Evolutionary conservation across 495 filamentous ascomycete genomes (phyloP).

Genomic region (Aspergillus avenaceus): DNA sequence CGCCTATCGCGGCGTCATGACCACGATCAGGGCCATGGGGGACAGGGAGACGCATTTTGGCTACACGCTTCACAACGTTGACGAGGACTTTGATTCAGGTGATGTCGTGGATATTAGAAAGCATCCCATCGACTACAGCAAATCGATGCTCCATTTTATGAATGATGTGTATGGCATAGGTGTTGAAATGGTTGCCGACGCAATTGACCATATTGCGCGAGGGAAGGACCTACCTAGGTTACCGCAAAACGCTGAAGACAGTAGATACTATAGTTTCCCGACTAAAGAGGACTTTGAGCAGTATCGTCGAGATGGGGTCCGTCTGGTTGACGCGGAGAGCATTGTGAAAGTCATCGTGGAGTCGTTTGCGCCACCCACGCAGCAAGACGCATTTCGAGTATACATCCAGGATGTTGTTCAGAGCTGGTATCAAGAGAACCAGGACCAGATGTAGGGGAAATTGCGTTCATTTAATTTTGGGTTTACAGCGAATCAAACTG

Average conservation of each 20-base stretch:
- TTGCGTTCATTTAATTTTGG: too few species aligned
- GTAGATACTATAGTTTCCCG: neutral
- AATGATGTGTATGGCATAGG: neutral
- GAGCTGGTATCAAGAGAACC: slow-evolving; percentile 11
- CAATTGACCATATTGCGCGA: neutral
- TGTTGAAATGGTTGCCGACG: neutral
- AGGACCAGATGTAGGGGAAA: slow-evolving; percentile 31
- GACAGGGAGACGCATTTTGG: neutral
- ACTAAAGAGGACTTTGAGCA: neutral
- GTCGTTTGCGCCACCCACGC: neutral
- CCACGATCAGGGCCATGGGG: neutral
- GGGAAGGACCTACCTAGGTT: neutral
- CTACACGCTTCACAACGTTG: neutral
- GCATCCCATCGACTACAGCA: neutral
- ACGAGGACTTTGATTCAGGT: neutral
- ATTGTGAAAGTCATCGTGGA: slow-evolving; percentile 1
- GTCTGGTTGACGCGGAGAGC: neutral
- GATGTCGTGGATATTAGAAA: neutral
- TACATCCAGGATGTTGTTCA: neutral
- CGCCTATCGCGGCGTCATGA: neutral
- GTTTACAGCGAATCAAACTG: too few species aligned
- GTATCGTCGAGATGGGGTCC: neutral
- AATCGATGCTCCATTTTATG: neutral
- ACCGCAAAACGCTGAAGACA: neutral
- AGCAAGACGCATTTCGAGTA: neutral